Conservation (phyloP, 257 asterid genomes). For the Ligustrum vulgare region DNA sequence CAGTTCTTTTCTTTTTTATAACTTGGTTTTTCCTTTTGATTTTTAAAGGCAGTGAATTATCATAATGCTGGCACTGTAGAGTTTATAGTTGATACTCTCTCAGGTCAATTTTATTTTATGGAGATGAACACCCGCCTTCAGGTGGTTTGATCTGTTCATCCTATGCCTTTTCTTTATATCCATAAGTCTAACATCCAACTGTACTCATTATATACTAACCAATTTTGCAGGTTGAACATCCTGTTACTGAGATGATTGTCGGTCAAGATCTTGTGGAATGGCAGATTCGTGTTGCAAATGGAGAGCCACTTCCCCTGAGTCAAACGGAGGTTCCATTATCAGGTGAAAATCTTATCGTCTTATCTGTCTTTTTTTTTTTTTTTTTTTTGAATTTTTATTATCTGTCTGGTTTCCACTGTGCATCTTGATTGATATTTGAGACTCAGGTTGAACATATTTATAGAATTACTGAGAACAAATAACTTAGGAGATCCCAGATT, state of each 20-base stretch:
- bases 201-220: conserved; percentile 21
- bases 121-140: conserved; percentile 99
- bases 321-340: conserved; percentile 86
- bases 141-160: conserved; percentile 48
- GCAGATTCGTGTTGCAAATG: conserved; percentile 96
- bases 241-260: conserved; percentile 99
- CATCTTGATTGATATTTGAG: conserved; percentile 10
- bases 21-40: conserved; percentile 27
- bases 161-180: conserved; percentile 16
- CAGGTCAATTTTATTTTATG: conserved; percentile 93
- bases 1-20: conserved; percentile 21
- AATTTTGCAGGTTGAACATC: conserved; percentile 84
- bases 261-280: conserved; percentile 99
- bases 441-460: conserved; percentile 11
- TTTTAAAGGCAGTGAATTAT: conserved; percentile 83
- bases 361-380: neutral
- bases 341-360: conserved; percentile 44
- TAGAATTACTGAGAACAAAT: conserved; percentile 15
- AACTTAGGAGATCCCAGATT: conserved; percentile 13
- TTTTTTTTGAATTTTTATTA: conserved; percentile 1
- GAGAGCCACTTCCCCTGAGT: conserved; percentile 85
- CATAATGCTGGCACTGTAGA: conserved; percentile 97
- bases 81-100: conserved; percentile 84
- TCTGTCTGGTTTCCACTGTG: conserved; percentile 19
- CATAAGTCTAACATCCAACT: conserved; percentile 20